Evolutionary conservation across 305 asterid species (phyloP).

Genomic region (Salvia sclarea): DNA sequence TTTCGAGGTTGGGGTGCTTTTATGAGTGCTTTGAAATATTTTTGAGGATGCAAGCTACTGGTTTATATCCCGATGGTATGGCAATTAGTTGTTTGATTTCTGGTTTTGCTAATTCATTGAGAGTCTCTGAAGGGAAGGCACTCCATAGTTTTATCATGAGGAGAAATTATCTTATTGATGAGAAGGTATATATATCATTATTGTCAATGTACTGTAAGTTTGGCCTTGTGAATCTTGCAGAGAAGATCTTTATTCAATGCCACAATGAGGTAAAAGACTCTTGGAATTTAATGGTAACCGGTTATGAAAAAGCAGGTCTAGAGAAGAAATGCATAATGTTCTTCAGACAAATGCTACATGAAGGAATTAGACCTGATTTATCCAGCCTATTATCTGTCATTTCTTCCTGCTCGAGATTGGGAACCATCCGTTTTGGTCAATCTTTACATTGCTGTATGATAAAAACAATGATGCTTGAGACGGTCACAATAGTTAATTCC

Average conservation of each 20-base stretch:
- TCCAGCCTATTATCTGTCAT: constrained; percentile 57
- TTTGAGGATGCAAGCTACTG: constrained; percentile 52
- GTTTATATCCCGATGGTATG: constrained; percentile 62
- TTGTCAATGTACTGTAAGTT: constrained; percentile 72
- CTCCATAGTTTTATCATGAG: constrained; percentile 66
- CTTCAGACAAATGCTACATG: constrained; percentile 61
- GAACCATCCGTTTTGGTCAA: constrained; percentile 43
- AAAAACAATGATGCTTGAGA: constrained; percentile 38
- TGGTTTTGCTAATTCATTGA: constrained; percentile 47
- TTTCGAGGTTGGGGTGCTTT: constrained; percentile 48
- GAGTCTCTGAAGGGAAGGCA: constrained; percentile 51
- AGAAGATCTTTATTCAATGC: constrained; percentile 44
- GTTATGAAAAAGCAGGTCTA: constrained; percentile 58
- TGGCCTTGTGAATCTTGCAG: constrained; percentile 48
- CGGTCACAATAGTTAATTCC: constrained; percentile 56
- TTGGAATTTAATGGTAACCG: constrained; percentile 61
- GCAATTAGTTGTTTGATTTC: constrained; percentile 60
- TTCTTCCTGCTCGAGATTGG: constrained; percentile 66
- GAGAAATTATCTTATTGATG: constrained; percentile 45
- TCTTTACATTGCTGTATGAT: constrained; percentile 64
- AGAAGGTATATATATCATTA: constrained; percentile 45
- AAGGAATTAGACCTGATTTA: constrained; percentile 44
- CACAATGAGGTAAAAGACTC: constrained; percentile 44
- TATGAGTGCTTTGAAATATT: constrained; percentile 46
- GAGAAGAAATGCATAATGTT: constrained; percentile 50